Evolutionary conservation across 306 rosid species (phyloP).

Genomic region (Vigna trinervia): DNA sequence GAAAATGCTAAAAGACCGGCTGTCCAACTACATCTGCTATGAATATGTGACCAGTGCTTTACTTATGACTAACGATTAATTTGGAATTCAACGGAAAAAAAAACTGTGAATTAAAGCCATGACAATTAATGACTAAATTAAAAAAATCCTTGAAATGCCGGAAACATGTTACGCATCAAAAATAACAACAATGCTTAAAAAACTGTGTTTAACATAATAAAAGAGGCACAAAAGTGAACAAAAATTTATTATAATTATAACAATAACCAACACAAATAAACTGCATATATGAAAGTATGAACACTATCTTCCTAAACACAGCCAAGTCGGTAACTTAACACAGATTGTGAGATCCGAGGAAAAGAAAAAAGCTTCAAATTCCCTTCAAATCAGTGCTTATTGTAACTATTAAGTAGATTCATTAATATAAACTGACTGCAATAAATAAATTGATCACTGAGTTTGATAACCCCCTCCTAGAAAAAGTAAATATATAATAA

Average conservation of each 20-base stretch:
- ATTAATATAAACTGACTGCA: not conserved
- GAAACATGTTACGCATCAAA: not conserved
- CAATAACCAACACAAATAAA: constrained; percentile 12
- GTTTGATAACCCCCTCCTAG: not conserved
- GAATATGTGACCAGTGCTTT: not conserved
- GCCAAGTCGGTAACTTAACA: constrained; percentile 13
- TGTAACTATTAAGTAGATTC: not conserved
- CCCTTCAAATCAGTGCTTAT: not conserved
- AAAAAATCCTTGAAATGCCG: not conserved
- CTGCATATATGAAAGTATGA: not conserved
- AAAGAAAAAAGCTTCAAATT: not conserved
- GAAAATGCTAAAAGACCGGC: not conserved
- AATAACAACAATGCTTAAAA: not conserved
- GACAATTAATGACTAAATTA: not conserved
- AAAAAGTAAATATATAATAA: not conserved
- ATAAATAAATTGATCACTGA: constrained; percentile 10
- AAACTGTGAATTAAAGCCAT: constrained; percentile 3
- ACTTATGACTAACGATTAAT: not conserved
- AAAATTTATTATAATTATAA: not conserved
- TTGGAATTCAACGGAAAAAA: not conserved
- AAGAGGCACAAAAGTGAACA: not conserved
- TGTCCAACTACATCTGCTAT: constrained; percentile 17
- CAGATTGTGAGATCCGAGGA: not conserved
- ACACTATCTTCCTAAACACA: not conserved
- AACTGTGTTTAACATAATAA: constrained; percentile 3